Conservation (phyloP, 768 basidiomycete species). For the Cantharellus anzutake region DNA sequence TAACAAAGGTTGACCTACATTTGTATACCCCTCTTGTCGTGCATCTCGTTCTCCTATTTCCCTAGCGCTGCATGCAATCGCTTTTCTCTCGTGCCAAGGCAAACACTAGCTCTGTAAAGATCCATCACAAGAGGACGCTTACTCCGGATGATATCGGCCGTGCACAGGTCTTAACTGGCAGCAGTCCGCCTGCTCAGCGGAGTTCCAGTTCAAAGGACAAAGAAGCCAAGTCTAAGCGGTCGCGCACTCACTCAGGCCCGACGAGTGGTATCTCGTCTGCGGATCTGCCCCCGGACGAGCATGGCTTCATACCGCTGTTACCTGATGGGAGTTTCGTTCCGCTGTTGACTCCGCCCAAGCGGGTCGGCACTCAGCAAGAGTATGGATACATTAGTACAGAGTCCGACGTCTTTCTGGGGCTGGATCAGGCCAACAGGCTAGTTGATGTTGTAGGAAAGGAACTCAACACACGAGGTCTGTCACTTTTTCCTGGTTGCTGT, state of each 20-base stretch:
- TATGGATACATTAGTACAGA: constrained; percentile 64
- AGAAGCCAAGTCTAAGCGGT: background rate
- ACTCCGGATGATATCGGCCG: background rate
- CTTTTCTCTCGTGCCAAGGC: background rate
- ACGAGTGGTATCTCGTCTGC: background rate
- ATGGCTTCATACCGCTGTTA: background rate
- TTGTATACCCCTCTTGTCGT: too few species aligned
- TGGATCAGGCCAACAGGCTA: constrained; percentile 50
- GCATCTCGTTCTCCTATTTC: background rate
- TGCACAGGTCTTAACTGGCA: background rate
- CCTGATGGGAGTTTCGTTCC: background rate
- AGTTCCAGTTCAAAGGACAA: background rate
- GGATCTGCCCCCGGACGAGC: background rate
- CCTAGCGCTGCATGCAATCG: background rate
- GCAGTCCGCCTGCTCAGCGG: background rate
- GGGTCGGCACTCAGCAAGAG: constrained; percentile 11
- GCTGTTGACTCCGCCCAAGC: background rate
- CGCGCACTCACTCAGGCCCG: background rate
- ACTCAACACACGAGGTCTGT: constrained; percentile 40
- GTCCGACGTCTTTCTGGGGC: constrained; percentile 56
- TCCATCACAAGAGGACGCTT: background rate
- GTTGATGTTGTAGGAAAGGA: constrained; percentile 53
- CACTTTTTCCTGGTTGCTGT: background rate
- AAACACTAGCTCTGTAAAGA: background rate
- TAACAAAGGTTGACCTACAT: too few species aligned